Base-by-base conservation (phyloP, 371 early-diverging fungal species). In the Rhizomucor pusillus region DNA sequence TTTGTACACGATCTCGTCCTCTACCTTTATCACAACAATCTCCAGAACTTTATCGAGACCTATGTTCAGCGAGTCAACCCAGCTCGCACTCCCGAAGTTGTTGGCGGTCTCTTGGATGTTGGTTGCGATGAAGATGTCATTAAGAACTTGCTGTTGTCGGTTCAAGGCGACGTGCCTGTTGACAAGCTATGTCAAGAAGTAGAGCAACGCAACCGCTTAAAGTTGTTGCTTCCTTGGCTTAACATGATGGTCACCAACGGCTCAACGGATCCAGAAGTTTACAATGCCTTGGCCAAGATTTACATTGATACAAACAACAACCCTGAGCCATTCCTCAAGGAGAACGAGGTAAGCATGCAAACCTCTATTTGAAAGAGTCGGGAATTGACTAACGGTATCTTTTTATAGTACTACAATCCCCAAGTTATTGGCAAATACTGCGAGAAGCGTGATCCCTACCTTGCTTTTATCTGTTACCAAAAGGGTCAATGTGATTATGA, bases 271-370 rank as follows among this genome's bases (percentile, higher is more conserved):
- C 72, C 88, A 3, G 89, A 88, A 43, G 88, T 98, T 3, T 96
- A 91, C 83, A 98, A 97, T 61, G 98, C 97, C 11, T 77, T 98
- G 48, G 99, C 97, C 62, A 98, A 97, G 86, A 95, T 98, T 51
- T 97, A 96, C 69, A 96, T 98, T 62, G 99, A 97, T 71, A 95
- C 92, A 73, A 98, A 97, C 85, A 93, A 93, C 71, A 94, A 97
- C 59, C 91, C 99, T 19, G 98, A 97, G 65, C 83, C 84, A 52
- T 98, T 98, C 86, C 77, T 98, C 58, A 89, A 87, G 60, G 90
- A 89, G 55, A 98, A 98, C 73, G 85, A 87, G 57, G 77, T 80
- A 56, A 39, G 34, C 11, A 7, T 1, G 5, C 35, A 7, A 18
- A 45, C 1, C 23, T 12, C 14, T 36, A 20, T n/a, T 2, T 18